phyloP scores from a whole-genome alignment of 805 yeast species.

The Metschnikowia colocasiae region DNA sequence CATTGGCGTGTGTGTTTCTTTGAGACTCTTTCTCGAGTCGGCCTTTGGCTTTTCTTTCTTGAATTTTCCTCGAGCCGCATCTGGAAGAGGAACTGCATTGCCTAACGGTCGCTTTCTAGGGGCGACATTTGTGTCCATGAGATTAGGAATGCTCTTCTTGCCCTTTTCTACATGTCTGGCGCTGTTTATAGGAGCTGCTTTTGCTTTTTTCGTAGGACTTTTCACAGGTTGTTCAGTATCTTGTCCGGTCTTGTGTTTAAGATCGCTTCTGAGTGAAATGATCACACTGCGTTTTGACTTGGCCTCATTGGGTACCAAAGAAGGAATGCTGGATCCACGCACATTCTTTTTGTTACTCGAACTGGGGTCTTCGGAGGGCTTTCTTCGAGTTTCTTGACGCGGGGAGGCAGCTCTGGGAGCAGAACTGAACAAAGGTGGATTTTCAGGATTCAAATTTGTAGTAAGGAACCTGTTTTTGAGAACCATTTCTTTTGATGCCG shows the following conservation, averaged over 20 bases:
- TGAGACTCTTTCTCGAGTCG: not conserved
- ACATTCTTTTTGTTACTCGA: conserved; percentile 18
- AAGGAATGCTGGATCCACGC: not conserved
- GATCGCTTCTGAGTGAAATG: conserved; percentile 3
- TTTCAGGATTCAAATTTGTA: conserved; percentile 33
- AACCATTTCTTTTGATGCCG: conserved; percentile 3
- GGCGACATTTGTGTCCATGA: conserved; percentile 6
- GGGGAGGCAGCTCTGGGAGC: conserved; percentile 10
- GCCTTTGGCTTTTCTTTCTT: conserved; percentile 7
- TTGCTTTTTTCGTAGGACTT: conserved; percentile 3
- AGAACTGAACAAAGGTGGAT: conserved; percentile 22
- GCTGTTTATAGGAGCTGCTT: not conserved
- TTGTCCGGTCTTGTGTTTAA: conserved; percentile 5
- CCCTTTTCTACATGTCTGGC: not conserved
- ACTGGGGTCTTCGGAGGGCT: conserved; percentile 9
- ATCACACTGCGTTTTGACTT: conserved; percentile 4
- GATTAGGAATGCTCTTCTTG: not conserved
- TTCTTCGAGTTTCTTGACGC: conserved; percentile 10
- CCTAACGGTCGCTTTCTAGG: conserved; percentile 19
- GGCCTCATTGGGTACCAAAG: not conserved
- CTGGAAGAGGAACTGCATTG: conserved; percentile 36
- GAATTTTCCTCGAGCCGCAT: conserved; percentile 33
- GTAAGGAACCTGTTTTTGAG: conserved; percentile 34
- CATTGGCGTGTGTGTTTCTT: conserved; percentile 3
- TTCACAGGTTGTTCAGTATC: not conserved